Conservation (phyloP, 768 basidiomycete genomes). For the Phylloporus arenicola region DNA sequence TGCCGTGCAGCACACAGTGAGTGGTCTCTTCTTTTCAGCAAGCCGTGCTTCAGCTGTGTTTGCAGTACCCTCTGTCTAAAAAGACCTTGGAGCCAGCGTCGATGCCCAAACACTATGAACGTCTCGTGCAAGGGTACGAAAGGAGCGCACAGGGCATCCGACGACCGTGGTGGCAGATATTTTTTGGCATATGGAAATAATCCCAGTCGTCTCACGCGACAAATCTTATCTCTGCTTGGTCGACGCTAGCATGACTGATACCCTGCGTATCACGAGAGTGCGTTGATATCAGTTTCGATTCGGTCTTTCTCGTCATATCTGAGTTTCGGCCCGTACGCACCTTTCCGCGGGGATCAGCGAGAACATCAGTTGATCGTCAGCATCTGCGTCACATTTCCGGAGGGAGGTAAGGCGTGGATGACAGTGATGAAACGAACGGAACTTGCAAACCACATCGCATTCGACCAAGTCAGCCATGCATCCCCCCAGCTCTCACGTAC, state of each 20-base stretch:
- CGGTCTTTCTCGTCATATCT: conserved; percentile 1
- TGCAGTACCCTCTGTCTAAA: conserved; percentile 61
- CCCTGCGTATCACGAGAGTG: neutral
- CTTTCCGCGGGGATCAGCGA: conserved; percentile 3
- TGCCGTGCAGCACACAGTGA: conserved; percentile 54
- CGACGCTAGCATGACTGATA: neutral
- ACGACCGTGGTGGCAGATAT: conserved; percentile 80
- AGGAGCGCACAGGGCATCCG: conserved; percentile 73
- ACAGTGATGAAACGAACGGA: conserved; percentile 1
- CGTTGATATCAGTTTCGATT: neutral
- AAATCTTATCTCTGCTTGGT: neutral
- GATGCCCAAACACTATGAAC: conserved; percentile 66
- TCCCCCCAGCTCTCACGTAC: neutral
- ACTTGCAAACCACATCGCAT: conserved; percentile 1
- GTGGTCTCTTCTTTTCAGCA: conserved; percentile 5
- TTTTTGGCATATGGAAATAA: conserved; percentile 63
- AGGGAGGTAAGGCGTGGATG: neutral
- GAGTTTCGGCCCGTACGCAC: neutral
- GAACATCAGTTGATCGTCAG: neutral
- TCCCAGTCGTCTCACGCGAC: neutral
- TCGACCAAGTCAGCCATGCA: neutral
- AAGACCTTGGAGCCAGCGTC: conserved; percentile 65
- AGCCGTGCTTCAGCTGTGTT: conserved; percentile 10
- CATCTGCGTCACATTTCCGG: conserved; percentile 2
- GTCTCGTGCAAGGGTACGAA: conserved; percentile 67